Percentiles rank a stretch among this genome's conserved stretches.
phyloP scores from a whole-genome alignment of 495 filamentous ascomycete species.

The Terfezia boudieri region DNA sequence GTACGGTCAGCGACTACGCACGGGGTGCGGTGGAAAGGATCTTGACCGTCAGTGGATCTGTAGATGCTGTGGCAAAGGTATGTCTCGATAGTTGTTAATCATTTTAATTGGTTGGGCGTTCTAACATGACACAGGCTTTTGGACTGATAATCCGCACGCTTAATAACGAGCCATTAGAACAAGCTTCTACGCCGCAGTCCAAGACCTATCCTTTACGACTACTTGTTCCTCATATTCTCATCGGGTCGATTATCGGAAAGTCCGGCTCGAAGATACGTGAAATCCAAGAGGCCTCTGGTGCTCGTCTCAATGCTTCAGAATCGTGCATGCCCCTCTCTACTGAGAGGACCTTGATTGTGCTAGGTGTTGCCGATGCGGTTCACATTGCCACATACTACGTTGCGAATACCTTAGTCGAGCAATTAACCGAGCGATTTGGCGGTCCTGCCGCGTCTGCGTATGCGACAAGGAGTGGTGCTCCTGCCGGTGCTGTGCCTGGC shows the following conservation, averaged over 20 bases:
- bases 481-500: slow-evolving; percentile 76
- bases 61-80: slow-evolving; percentile 95
- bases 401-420: slow-evolving; percentile 82
- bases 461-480: slow-evolving; percentile 81
- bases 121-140: slow-evolving; percentile 45
- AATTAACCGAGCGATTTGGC: slow-evolving; percentile 85
- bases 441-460: slow-evolving; percentile 92
- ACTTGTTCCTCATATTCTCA: slow-evolving; percentile 86
- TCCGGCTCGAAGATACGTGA: slow-evolving; percentile 85
- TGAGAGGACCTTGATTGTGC: slow-evolving; percentile 86
- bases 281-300: slow-evolving; percentile 93
- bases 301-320: slow-evolving; percentile 89
- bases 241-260: slow-evolving; percentile 97
- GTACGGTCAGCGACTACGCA: slow-evolving; percentile 94
- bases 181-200: slow-evolving; percentile 69
- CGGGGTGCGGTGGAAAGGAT: slow-evolving; percentile 93
- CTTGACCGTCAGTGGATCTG: slow-evolving; percentile 80
- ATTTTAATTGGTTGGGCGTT: neutral
- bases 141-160: slow-evolving; percentile 92
- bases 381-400: slow-evolving; percentile 99
- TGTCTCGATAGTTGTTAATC: slow-evolving; percentile 7
- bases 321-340: slow-evolving; percentile 80
- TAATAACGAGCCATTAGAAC: slow-evolving; percentile 79
- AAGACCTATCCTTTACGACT: slow-evolving; percentile 95
- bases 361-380: slow-evolving; percentile 78